Evolutionary conservation across 345 rosid species (phyloP).

Genomic region (Adansonia digitata): DNA sequence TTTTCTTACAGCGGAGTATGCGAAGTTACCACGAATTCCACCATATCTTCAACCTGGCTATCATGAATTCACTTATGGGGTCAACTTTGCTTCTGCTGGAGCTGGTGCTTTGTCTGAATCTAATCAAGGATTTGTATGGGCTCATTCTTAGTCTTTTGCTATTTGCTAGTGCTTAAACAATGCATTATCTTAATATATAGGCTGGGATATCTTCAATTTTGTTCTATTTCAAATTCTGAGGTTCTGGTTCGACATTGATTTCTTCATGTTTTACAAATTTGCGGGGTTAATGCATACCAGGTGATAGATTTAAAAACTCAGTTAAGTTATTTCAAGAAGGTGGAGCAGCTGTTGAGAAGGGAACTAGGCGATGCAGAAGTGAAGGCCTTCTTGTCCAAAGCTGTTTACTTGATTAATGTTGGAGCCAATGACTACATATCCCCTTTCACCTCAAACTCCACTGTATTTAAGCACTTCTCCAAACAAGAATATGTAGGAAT

Average conservation of each 20-base stretch:
- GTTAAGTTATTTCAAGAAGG: slow-evolving; percentile 20
- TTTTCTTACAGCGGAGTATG: slow-evolving; percentile 26
- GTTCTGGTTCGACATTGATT: neutral
- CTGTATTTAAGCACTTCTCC: neutral
- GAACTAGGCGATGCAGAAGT: slow-evolving; percentile 21
- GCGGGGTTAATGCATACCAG: slow-evolving; percentile 11
- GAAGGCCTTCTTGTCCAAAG: slow-evolving; percentile 12
- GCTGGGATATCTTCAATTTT: neutral
- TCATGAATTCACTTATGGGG: slow-evolving; percentile 28
- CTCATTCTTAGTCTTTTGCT: too few relatives aligned
- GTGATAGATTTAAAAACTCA: slow-evolving; percentile 33
- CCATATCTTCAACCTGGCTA: slow-evolving; percentile 33
- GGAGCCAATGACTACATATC: slow-evolving; percentile 18
- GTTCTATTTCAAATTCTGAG: neutral
- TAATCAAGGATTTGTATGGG: slow-evolving; percentile 33
- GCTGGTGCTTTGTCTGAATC: slow-evolving; percentile 47
- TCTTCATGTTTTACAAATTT: neutral
- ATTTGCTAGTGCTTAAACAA: neutral
- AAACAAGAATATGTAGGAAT: neutral
- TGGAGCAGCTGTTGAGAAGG: slow-evolving; percentile 14
- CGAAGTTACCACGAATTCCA: slow-evolving; percentile 26
- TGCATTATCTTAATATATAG: neutral
- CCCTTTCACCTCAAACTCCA: neutral
- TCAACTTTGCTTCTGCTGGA: slow-evolving; percentile 45
- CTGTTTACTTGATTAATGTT: slow-evolving; percentile 23